phyloP scores from a whole-genome alignment of 2,329 filamentous ascomycete genomes.

The Xylariaceae sp. region DNA sequence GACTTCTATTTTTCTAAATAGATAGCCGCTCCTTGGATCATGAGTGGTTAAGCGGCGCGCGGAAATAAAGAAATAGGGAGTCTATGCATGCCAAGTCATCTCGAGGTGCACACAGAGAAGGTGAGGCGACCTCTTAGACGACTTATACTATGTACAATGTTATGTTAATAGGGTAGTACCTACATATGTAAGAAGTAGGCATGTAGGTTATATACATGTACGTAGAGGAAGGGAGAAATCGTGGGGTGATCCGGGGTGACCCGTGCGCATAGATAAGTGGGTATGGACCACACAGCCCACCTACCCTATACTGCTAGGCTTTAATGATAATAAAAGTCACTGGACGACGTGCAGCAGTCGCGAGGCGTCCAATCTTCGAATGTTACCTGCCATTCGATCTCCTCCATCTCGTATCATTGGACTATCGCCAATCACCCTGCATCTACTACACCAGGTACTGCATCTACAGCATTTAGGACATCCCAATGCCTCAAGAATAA shows the following conservation, averaged over 20 bases:
- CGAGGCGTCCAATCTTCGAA: constrained; percentile 18
- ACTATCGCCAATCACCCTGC: constrained; percentile 18
- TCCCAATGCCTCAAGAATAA: constrained; percentile 13
- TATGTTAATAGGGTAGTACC: too few relatives aligned
- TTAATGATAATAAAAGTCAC: constrained; percentile 16
- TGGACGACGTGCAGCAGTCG: constrained; percentile 20
- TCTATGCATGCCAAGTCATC: constrained; percentile 37
- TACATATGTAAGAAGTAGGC: constrained; percentile 7
- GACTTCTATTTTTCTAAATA: constrained; percentile 17
- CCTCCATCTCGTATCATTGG: constrained; percentile 27
- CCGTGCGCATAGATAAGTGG: too few relatives aligned
- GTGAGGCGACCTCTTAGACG: constrained; percentile 31
- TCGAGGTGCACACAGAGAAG: constrained; percentile 17
- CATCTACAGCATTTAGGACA: too few relatives aligned
- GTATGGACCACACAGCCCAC: neutral
- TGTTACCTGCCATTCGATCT: constrained; percentile 2
- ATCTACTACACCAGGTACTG: too few relatives aligned
- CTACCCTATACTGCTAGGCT: neutral
- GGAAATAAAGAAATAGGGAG: constrained; percentile 21
- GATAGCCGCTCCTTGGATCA: constrained; percentile 26
- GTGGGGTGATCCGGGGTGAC: constrained; percentile 10
- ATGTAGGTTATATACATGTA: too few relatives aligned
- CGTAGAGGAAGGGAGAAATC: too few relatives aligned
- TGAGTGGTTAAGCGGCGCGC: constrained; percentile 27
- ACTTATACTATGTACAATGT: constrained; percentile 1